Conservation (phyloP, 1,139 yeast species). For the Meyerozyma carpophila region DNA sequence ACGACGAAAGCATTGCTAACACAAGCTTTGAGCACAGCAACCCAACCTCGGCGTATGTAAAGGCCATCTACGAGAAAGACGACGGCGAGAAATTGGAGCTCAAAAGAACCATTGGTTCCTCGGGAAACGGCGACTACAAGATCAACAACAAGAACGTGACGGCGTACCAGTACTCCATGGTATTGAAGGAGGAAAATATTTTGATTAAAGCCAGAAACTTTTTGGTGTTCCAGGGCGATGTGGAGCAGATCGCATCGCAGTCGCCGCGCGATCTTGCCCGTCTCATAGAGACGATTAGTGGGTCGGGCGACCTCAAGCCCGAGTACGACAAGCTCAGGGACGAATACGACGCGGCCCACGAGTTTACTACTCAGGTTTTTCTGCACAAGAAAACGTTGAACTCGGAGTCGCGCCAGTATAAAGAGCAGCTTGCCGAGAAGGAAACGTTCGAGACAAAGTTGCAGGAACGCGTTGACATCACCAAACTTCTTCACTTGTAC, state of each 20-base stretch:
- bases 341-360: slow-evolving; percentile 63
- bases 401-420: slow-evolving; percentile 75
- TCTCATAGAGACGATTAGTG: slow-evolving; percentile 78
- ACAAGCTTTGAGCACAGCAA: slow-evolving; percentile 20
- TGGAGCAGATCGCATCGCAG: slow-evolving; percentile 89
- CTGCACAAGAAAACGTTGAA: slow-evolving; percentile 69
- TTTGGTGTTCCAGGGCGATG: slow-evolving; percentile 94
- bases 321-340: slow-evolving; percentile 69
- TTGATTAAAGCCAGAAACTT: slow-evolving; percentile 87
- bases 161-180: slow-evolving; percentile 58
- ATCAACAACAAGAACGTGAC: slow-evolving; percentile 61
- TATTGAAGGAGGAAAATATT: slow-evolving; percentile 76
- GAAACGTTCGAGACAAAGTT: slow-evolving; percentile 59
- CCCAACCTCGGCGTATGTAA: slow-evolving; percentile 71
- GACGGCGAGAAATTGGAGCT: slow-evolving; percentile 49
- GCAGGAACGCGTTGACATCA: slow-evolving; percentile 40
- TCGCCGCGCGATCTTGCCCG: slow-evolving; percentile 70
- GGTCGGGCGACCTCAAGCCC: slow-evolving; percentile 60
- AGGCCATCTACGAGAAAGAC: slow-evolving; percentile 66
- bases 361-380: slow-evolving; percentile 58
- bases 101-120: slow-evolving; percentile 48
- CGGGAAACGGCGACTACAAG: slow-evolving; percentile 65
- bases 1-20: slow-evolving; percentile 7
- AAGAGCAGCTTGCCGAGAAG: slow-evolving; percentile 71
- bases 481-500: slow-evolving; percentile 53